Evolutionary conservation across 257 asterid species (phyloP).

Genomic region (Fraxinus anomala): DNA sequence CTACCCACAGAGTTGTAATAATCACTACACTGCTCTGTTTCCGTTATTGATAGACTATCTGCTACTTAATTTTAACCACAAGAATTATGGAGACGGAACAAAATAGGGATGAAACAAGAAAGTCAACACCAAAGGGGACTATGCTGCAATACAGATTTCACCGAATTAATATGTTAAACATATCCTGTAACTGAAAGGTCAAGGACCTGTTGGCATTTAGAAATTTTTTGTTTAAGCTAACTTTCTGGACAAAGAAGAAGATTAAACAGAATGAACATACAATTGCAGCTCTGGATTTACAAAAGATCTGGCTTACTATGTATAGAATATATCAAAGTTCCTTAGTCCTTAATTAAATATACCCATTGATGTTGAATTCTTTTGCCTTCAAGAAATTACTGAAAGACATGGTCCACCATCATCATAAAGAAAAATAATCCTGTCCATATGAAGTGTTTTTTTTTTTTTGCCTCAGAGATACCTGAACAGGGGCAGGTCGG

Average conservation of each 20-base stretch:
- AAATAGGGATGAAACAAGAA: not conserved
- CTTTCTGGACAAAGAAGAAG: not conserved
- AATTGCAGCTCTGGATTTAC: not conserved
- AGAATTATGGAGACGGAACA: not conserved
- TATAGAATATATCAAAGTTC: not conserved
- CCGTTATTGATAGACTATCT: not conserved
- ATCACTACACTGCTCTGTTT: not conserved
- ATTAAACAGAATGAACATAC: not conserved
- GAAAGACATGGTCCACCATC: not conserved
- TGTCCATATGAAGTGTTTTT: no score
- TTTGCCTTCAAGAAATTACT: not conserved
- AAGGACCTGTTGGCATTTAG: not conserved
- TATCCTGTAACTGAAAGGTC: not conserved
- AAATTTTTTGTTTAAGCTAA: not conserved
- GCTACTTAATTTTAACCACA: not conserved
- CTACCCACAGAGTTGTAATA: not conserved
- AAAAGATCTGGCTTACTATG: not conserved
- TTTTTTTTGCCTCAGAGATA: slow-evolving; percentile 26
- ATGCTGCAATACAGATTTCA: not conserved
- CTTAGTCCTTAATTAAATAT: slow-evolving; percentile 11
- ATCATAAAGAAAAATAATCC: slow-evolving; percentile 6
- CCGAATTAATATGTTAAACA: not conserved
- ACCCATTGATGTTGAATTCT: not conserved
- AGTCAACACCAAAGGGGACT: slow-evolving; percentile 14
- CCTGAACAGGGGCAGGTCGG: slow-evolving; percentile 99